Percentiles rank a stretch among this genome's conserved stretches.
Conservation (phyloP, 306 rosid genomes). For the Hylodesmum podocarpum region DNA sequence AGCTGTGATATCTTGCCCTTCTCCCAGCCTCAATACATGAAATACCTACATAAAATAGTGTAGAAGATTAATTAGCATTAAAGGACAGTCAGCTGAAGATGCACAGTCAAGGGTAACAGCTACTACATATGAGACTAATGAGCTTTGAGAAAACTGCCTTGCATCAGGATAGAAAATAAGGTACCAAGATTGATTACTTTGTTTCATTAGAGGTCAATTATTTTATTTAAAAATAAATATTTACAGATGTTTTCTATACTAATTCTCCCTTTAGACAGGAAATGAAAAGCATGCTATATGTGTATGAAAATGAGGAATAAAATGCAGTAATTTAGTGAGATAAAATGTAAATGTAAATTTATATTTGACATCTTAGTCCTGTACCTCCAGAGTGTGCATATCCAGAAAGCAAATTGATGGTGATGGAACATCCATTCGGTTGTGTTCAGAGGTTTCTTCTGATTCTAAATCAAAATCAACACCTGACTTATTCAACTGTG, state of each 20-base stretch:
- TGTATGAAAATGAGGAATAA: constrained; percentile 18
- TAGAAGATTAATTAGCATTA: neutral
- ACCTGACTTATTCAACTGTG: constrained; percentile 43
- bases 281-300: constrained; percentile 7
- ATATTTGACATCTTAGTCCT: constrained; percentile 24
- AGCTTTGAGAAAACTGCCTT: neutral
- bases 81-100: constrained; percentile 7
- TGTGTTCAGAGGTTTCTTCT: constrained; percentile 46
- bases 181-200: neutral
- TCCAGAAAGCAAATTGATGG: constrained; percentile 94
- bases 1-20: constrained; percentile 87
- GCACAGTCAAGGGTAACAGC: neutral
- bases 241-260: neutral
- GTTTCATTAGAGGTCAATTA: constrained; percentile 12
- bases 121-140: neutral
- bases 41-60: constrained; percentile 54
- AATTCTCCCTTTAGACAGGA: neutral
- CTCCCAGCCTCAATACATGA: constrained; percentile 71
- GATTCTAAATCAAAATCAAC: constrained; percentile 46
- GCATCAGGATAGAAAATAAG: neutral
- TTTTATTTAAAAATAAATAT: constrained; percentile 25
- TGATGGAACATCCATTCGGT: constrained; percentile 62
- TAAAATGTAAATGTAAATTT: constrained; percentile 16
- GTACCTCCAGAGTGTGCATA: constrained; percentile 84
- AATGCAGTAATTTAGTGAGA: constrained; percentile 24